Base-by-base conservation (phyloP, 352 stramenopile species). In the Lagenidium giganteum region DNA sequence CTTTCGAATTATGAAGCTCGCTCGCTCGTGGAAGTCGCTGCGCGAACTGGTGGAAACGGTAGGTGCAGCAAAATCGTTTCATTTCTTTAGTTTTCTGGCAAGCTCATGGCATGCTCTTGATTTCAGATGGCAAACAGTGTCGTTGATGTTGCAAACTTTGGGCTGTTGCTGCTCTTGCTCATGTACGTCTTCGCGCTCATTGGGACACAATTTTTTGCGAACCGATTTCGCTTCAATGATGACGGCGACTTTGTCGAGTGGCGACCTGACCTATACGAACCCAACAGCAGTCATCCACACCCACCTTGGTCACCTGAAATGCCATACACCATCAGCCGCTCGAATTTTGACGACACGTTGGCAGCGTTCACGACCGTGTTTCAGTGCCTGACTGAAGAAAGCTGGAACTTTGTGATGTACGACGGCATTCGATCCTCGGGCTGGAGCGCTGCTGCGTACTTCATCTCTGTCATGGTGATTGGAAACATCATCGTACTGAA, bases 1-100 rank as follows among this genome's bases (percentile, higher is more conserved):
- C 21, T 90, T 95, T 43, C 63, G 83, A 17, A 66, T 95, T 24
- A 86, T 97, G 43, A 96, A 96, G 42, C 77, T 97, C 14, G 86
- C 87, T 8, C 71, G 80, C n/a, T 75, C 76, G n/a, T 97, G 89
- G 90, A 72, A 71, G 23, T 92, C 76, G 1, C 53, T 97, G 23
- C 76, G 83, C 11, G 68, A 84, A 11, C 57, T 97, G 16, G 61
- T 97, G 8, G 34, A 70, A 34, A 96, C 83, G 57, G 61, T 75
- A 45, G 17, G 61, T 14, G 21, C 21, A 21, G 12, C 17, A 23
- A 31, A 12, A 14, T 34, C 4, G 11, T 32, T 23, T 21, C 29
- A 17, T 32, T 8, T n/a, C 14, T 35, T 18, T 12, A 12, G 12
- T 13, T 34, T 29, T n/a, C 24, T 37, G 14, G 23, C 12, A 39